phyloP scores from a whole-genome alignment of 176 grass and related monocot species.

The Olyra latifolia region DNA sequence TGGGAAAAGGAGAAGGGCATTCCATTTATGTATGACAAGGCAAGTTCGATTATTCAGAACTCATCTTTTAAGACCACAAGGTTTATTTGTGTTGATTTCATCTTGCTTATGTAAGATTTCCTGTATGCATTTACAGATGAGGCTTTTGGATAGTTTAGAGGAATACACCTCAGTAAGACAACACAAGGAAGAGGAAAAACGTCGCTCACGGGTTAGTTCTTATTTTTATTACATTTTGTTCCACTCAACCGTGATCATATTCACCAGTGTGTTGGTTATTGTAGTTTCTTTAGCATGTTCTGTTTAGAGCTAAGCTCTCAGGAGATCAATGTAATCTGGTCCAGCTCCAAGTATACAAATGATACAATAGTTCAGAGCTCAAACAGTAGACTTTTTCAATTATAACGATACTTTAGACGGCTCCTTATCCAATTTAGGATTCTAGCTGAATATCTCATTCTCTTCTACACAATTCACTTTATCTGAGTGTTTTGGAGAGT shows the following conservation, averaged over 20 bases:
- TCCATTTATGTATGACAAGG: conserved; percentile 80
- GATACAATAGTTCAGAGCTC: neutral
- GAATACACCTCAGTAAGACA: conserved; percentile 61
- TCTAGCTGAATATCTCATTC: neutral
- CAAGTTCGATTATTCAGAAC: conserved; percentile 11
- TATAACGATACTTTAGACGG: neutral
- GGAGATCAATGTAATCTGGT: neutral
- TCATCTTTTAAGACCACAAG: conserved; percentile 5
- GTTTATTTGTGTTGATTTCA: neutral
- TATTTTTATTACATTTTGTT: conserved; percentile 17
- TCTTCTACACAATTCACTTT: neutral
- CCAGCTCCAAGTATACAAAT: neutral
- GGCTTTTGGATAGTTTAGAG: conserved; percentile 65
- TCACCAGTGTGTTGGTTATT: neutral
- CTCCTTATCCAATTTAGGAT: neutral
- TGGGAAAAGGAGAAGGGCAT: conserved; percentile 86
- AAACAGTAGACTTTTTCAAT: neutral
- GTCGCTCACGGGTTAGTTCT: conserved; percentile 58
- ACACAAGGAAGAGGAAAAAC: conserved; percentile 76
- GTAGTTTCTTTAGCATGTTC: neutral
- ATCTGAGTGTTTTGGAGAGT: neutral
- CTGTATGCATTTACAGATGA: conserved; percentile 40
- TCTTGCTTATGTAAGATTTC: conserved; percentile 6
- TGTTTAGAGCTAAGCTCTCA: neutral
- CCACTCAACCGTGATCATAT: neutral